phyloP scores from a whole-genome alignment of 1,284 basidiomycete genomes.

The Macrocystidia cucumis region DNA sequence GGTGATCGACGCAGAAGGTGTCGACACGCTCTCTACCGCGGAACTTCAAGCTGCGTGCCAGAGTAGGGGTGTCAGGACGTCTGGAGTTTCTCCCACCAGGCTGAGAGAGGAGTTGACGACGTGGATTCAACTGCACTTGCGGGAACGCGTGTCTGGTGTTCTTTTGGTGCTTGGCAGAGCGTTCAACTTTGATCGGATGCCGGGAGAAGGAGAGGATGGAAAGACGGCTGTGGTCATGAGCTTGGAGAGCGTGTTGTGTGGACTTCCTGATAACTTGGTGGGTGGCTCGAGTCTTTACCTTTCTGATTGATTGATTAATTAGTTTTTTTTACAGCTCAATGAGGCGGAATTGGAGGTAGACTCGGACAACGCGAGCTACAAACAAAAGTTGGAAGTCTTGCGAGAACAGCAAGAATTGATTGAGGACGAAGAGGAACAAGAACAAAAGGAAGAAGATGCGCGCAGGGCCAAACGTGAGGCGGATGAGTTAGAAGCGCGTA shows the following conservation, averaged over 20 bases:
- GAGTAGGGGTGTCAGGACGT: slow-evolving; percentile 88
- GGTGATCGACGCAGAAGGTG: slow-evolving; percentile 84
- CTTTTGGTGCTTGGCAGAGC: slow-evolving; percentile 90
- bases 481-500: slow-evolving; percentile 65
- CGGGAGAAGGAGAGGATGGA: slow-evolving; percentile 69
- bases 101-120: slow-evolving; percentile 85
- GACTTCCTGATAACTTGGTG: slow-evolving; percentile 91
- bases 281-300: slow-evolving; percentile 26
- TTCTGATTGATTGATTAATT: too few species aligned
- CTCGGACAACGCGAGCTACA: slow-evolving; percentile 90
- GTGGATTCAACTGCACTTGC: slow-evolving; percentile 93
- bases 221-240: slow-evolving; percentile 71
- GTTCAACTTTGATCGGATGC: slow-evolving; percentile 86
- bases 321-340: slow-evolving; percentile 62
- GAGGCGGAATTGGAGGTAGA: slow-evolving; percentile 97
- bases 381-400: slow-evolving; percentile 96
- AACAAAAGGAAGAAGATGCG: slow-evolving; percentile 91
- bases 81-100: slow-evolving; percentile 75
- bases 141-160: slow-evolving; percentile 87
- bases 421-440: slow-evolving; percentile 97
- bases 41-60: slow-evolving; percentile 94
- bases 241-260: slow-evolving; percentile 87
- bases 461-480: slow-evolving; percentile 80
- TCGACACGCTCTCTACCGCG: slow-evolving; percentile 83
- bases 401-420: slow-evolving; percentile 99